Evolutionary conservation across 1,139 yeast species (phyloP), one percentile per base, ranked within the genome.

Genomic region (Saccharomyces hybrid): DNA sequence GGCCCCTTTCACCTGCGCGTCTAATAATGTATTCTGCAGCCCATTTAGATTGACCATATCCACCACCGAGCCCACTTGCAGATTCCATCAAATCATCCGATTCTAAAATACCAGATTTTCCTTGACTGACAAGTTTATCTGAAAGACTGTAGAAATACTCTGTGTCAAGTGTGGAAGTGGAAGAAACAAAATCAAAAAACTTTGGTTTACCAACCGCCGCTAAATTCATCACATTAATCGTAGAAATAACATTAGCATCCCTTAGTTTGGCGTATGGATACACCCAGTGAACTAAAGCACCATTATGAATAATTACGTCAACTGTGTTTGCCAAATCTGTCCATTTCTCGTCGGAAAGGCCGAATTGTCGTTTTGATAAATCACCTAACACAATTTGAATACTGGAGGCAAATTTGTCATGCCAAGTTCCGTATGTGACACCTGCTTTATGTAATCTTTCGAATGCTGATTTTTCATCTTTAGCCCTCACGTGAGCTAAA

Each of bases 221-320:
- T 66, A 95, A 72, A 64, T 84, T 84, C 80, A 95, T 75, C 9
- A 90, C 90, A 64, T 91, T 88, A 58, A 91, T 74, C 0, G 98
- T 87, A 51, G 96, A 84, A 58, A 91, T 74, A 38, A 95, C 99
- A 68, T 95, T 95, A 44, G 99, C 95, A 58, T 89, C 96, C 64
- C 98, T 82, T 63, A 95, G 77, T 64, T 87, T 88, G 52, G 86
- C 75, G 72, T 95, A 95, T 47, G 98, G 99, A 69, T 88, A 93
- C 2, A 91, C 96, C 99, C 99, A 95, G 71, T 95, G 99, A 47
- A 95, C 99, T 59, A 91, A 77, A 3, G 99, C 99, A 74, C 98
- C 99, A 65, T 95, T 95, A 71, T 95, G 99, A 58, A 95, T 81
- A 52, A 95, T 83, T 4, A 86, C 85, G 70, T 95, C 99, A 56